A percentile compares a stretch with the other conserved stretches of the same genome.
These are phyloP conservation scores for Lactifluus pinguis DNA, from an alignment of 768 basidiomycete species.

Conservation along the genomic window DNA sequence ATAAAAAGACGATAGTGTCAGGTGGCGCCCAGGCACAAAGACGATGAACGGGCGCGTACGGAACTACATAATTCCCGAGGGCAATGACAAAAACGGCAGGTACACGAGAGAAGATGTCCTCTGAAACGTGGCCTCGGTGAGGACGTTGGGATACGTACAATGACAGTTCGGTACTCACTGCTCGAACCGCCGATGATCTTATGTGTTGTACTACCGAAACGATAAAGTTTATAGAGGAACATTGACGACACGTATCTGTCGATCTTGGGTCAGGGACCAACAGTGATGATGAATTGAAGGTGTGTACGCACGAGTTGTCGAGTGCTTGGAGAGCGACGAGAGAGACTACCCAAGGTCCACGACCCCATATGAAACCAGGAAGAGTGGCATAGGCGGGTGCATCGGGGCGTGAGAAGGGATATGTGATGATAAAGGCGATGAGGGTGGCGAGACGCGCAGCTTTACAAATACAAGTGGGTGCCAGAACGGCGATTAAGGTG, in stretches of 20 bases:
- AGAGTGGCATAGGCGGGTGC: conserved; percentile 3
- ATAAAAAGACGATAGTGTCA: not conserved
- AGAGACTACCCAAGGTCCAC: conserved; percentile 11
- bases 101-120: conserved; percentile 13
- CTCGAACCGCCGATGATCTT: conserved; percentile 2
- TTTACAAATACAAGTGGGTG: conserved; percentile 6
- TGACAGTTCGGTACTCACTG: not conserved
- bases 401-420: conserved; percentile 4
- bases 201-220: conserved; percentile 7
- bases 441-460: conserved; percentile 10
- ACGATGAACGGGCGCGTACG: not conserved
- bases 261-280: not conserved
- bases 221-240: conserved; percentile 17
- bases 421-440: conserved; percentile 11
- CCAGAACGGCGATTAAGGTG: conserved; percentile 6
- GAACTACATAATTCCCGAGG: conserved; percentile 18
- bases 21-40: not conserved
- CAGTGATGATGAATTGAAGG: not conserved
- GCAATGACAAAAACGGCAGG: conserved; percentile 16
- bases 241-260: conserved; percentile 14
- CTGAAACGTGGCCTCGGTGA: not conserved
- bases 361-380: conserved; percentile 13
- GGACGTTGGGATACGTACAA: not conserved
- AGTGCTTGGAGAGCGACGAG: conserved; percentile 14
- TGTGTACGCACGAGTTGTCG: conserved; percentile 13